Percentiles rank a stretch among this genome's conserved stretches.
Evolutionary conservation across 768 basidiomycete genomes (phyloP).

Genomic region (Rhodotorula diobovata): DNA sequence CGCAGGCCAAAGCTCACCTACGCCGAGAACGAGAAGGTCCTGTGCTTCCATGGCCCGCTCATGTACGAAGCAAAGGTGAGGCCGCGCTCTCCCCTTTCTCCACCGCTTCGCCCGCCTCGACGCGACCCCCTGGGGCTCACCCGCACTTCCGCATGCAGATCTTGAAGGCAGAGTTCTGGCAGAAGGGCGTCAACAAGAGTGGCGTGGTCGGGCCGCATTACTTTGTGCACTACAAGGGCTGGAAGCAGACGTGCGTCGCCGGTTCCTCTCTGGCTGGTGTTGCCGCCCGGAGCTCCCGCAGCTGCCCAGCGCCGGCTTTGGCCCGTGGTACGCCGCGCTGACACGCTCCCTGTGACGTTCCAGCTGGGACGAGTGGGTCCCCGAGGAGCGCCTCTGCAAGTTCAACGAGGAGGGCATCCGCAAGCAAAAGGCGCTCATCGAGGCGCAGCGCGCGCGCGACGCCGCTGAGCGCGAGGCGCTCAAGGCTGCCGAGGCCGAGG

Average conservation of each 20-base stretch:
- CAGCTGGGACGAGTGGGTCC: constrained; percentile 99
- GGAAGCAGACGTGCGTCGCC: constrained; percentile 81
- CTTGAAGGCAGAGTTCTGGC: constrained; percentile 34
- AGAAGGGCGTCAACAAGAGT: constrained; percentile 23
- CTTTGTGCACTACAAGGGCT: constrained; percentile 97
- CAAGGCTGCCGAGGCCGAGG: constrained; percentile 46
- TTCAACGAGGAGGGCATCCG: constrained; percentile 72
- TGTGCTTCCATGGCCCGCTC: constrained; percentile 92
- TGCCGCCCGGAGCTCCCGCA: neutral
- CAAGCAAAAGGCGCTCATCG: constrained; percentile 65
- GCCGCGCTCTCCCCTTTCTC: neutral
- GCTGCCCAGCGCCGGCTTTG: too few species aligned
- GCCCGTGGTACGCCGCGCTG: too few species aligned
- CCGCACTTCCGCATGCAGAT: constrained; percentile 6
- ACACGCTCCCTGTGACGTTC: neutral
- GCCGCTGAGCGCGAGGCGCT: constrained; percentile 37
- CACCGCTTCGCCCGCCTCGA: neutral
- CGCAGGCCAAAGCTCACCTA: constrained; percentile 48
- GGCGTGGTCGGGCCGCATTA: constrained; percentile 67
- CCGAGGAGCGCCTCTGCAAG: constrained; percentile 72
- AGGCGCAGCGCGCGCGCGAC: constrained; percentile 50
- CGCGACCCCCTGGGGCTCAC: too few species aligned
- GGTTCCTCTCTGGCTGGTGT: constrained; percentile 2
- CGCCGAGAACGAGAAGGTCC: constrained; percentile 66
- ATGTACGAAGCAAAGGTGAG: constrained; percentile 84